These are phyloP conservation scores for Sicyos baderoa DNA, from an alignment of 306 rosid species.

Conservation along the genomic window DNA sequence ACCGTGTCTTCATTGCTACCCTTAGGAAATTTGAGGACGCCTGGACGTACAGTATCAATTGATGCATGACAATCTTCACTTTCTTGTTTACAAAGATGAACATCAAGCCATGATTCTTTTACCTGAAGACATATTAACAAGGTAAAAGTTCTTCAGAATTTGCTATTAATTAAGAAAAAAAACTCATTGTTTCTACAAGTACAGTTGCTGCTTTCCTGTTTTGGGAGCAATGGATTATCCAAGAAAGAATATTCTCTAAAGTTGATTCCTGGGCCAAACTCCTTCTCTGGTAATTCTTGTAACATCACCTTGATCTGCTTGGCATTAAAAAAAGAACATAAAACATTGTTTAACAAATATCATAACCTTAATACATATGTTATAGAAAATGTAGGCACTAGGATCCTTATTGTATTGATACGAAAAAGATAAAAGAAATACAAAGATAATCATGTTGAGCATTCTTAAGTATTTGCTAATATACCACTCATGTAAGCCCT, in stretches of 20 bases:
- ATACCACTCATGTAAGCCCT: too few species aligned
- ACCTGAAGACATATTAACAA: conserved; percentile 41
- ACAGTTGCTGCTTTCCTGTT: conserved; percentile 38
- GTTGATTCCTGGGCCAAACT: conserved; percentile 63
- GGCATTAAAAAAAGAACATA: neutral
- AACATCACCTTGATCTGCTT: conserved; percentile 75
- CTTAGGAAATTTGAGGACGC: conserved; percentile 71
- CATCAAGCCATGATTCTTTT: conserved; percentile 79
- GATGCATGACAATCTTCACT: conserved; percentile 41
- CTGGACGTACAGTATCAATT: conserved; percentile 38
- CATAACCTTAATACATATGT: neutral
- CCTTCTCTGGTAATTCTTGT: conserved; percentile 61
- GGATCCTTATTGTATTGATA: too few species aligned
- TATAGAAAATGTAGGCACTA: too few species aligned
- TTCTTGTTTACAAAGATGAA: conserved; percentile 78
- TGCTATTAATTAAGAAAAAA: neutral
- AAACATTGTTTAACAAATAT: neutral
- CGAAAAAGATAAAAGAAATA: too few species aligned
- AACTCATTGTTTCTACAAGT: neutral
- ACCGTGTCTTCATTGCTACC: conserved; percentile 85
- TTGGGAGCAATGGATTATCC: conserved; percentile 68
- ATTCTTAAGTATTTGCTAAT: too few species aligned
- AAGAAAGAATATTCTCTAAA: conserved; percentile 83
- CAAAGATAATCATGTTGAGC: too few species aligned
- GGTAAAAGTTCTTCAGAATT: conserved; percentile 7